Conservation (phyloP, 345 rosid species). For the Hibiscus syriacus region DNA sequence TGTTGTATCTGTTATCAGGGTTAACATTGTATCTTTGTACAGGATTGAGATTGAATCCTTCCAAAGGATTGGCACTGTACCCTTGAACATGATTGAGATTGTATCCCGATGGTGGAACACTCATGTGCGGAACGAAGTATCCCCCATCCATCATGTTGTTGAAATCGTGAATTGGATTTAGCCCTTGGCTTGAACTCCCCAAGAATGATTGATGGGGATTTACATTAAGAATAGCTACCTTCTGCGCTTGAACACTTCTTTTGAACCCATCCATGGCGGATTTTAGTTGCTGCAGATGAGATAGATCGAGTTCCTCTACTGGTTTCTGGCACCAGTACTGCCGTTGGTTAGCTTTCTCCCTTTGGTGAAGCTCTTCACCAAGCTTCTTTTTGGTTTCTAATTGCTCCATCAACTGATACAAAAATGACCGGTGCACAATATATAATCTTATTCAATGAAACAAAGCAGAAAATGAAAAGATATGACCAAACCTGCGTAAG, state of each 20-base stretch:
- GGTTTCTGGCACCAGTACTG: conserved; percentile 43
- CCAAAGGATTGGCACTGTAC: no score
- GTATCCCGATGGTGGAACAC: no score
- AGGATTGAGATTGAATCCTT: no score
- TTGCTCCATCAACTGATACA: conserved; percentile 15
- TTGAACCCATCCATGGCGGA: conserved; percentile 28
- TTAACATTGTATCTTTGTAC: no score
- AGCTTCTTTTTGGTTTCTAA: conserved; percentile 37
- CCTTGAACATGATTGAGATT: no score
- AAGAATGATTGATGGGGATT: no score
- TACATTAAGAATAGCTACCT: no score
- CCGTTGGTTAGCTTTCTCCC: conserved; percentile 7
- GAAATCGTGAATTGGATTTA: no score
- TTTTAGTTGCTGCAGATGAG: conserved; percentile 31
- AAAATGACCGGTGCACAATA: background rate
- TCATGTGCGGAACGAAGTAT: no score
- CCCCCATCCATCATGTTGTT: no score
- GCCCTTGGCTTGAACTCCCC: no score
- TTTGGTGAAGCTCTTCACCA: conserved; percentile 27
- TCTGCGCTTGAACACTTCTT: conserved; percentile 16
- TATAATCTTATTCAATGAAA: background rate
- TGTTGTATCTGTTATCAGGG: no score
- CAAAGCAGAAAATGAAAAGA: background rate
- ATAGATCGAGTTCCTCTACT: conserved; percentile 16
- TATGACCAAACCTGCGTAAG: conserved; percentile 25